These are phyloP conservation scores for Phytophthora multivora DNA, from an alignment of 352 stramenopile species.

Conservation along the genomic window DNA sequence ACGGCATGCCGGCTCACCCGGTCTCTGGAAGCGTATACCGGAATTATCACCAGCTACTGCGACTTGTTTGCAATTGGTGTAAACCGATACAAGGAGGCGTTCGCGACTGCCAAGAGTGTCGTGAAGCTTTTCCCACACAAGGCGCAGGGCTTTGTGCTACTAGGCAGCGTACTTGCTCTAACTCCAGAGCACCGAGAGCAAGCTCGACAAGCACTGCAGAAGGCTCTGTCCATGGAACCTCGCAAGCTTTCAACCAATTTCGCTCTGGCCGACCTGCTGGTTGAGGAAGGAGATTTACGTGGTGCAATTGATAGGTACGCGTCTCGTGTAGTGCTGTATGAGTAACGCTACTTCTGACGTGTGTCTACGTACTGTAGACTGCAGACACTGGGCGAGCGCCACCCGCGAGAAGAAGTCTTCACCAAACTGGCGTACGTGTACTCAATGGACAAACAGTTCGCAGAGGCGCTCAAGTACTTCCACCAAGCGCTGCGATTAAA, in stretches of 20 bases:
- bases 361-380: conserved; percentile 29
- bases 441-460: conserved; percentile 70
- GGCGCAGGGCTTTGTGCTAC: conserved; percentile 69
- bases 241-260: conserved; percentile 68
- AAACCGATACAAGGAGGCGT: conserved; percentile 78
- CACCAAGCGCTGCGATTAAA: conserved; percentile 71
- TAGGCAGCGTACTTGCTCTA: conserved; percentile 78
- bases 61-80: conserved; percentile 63
- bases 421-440: conserved; percentile 79
- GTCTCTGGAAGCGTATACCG: conserved; percentile 71
- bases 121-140: conserved; percentile 76
- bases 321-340: no score
- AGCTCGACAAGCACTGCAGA: conserved; percentile 62
- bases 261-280: conserved; percentile 68
- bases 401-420: conserved; percentile 66
- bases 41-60: conserved; percentile 78
- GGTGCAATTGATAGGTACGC: conserved; percentile 66
- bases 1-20: conserved; percentile 63
- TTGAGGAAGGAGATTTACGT: conserved; percentile 56
- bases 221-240: conserved; percentile 65
- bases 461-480: conserved; percentile 71
- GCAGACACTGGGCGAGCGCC: conserved; percentile 49
- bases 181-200: conserved; percentile 62
- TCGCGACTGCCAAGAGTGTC: conserved; percentile 66
- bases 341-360: no score